Conservation (phyloP, 2,329 filamentous ascomycete species). For the Neonectria magnoliae region DNA sequence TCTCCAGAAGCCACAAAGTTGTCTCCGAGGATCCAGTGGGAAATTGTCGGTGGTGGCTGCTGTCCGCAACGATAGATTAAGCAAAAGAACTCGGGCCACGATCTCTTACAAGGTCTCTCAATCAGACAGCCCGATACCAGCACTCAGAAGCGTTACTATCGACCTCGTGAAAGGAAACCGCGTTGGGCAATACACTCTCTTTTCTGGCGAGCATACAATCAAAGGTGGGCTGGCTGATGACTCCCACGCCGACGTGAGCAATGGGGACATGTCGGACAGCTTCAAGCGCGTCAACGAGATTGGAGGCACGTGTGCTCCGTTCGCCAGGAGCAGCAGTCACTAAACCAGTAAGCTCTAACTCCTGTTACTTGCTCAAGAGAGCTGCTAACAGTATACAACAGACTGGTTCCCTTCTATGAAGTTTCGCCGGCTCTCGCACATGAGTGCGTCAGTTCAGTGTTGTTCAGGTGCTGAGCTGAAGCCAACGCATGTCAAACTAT, state of each 20-base stretch:
- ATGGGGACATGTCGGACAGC: conserved; percentile 53
- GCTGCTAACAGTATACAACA: not conserved
- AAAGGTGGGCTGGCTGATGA: conserved; percentile 56
- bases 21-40: conserved; percentile 56
- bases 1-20: conserved; percentile 67
- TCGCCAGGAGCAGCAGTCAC: conserved; percentile 41
- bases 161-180: conserved; percentile 56
- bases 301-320: conserved; percentile 55
- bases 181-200: conserved; percentile 60
- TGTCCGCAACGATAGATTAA: conserved; percentile 59
- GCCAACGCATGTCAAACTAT: too few species aligned
- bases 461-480: too few species aligned
- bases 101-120: conserved; percentile 57
- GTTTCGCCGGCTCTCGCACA: not conserved
- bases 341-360: not conserved
- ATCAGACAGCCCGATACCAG: conserved; percentile 55
- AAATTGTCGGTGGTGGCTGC: conserved; percentile 57
- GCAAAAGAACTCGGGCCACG: conserved; percentile 52
- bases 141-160: conserved; percentile 50
- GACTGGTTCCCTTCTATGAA: not conserved
- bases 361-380: not conserved
- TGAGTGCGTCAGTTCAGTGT: too few species aligned
- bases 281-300: conserved; percentile 61
- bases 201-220: conserved; percentile 54
- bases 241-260: conserved; percentile 57